These are phyloP conservation scores for Pulveroboletus sp. DNA, from an alignment of 768 basidiomycete species.

Conservation along the genomic window DNA sequence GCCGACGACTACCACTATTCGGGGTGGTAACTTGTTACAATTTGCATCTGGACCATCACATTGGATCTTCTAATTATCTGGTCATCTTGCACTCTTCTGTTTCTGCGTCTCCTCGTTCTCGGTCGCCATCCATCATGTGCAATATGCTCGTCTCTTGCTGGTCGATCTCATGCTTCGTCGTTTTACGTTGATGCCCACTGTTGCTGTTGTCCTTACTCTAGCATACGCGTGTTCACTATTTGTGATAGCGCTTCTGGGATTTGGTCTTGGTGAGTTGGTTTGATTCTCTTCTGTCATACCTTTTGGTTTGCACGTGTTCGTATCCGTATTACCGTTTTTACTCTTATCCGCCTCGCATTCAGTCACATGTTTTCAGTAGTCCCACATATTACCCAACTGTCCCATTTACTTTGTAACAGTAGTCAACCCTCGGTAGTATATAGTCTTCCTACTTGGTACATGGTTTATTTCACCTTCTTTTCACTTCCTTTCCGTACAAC, in stretches of 20 bases:
- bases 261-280: conserved; percentile 14
- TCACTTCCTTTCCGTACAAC: too few relatives aligned
- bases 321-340: conserved; percentile 5
- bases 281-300: conserved; percentile 12
- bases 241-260: conserved; percentile 9
- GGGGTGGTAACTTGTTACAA: conserved; percentile 47
- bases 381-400: conserved; percentile 25
- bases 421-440: conserved; percentile 29
- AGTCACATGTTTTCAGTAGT: conserved; percentile 21
- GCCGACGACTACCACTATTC: conserved; percentile 61
- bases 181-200: conserved; percentile 9
- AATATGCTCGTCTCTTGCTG: conserved; percentile 22
- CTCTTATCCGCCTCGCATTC: conserved; percentile 15
- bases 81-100: conserved; percentile 17
- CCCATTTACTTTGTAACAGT: conserved; percentile 32
- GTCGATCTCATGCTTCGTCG: conserved; percentile 4
- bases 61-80: conserved; percentile 22
- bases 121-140: conserved; percentile 11
- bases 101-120: conserved; percentile 17
- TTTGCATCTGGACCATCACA: conserved; percentile 9
- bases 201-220: conserved; percentile 15
- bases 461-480: not conserved
- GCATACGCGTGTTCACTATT: conserved; percentile 10
- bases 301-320: conserved; percentile 14
- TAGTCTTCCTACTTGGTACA: conserved; percentile 21